phyloP scores from a whole-genome alignment of 1,139 yeast genomes.

The Dujonia santamariae region DNA sequence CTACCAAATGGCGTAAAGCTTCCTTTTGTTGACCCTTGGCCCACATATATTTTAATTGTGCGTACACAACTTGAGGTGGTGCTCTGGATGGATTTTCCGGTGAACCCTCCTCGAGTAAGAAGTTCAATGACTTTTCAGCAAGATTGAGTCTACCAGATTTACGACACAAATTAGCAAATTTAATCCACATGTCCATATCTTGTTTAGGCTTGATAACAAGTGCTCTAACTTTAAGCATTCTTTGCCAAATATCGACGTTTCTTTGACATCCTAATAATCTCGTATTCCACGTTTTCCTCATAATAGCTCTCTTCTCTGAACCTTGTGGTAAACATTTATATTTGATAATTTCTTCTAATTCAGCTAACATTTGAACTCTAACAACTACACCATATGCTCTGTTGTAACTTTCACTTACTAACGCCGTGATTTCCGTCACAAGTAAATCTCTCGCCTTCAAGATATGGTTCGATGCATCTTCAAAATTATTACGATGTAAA shows the following conservation, averaged over 20 bases:
- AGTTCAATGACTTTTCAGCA: conserved; percentile 87
- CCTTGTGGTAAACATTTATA: conserved; percentile 84
- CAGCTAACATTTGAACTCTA: conserved; percentile 95
- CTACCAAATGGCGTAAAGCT: conserved; percentile 81
- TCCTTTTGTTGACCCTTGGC: conserved; percentile 87
- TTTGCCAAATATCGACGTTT: conserved; percentile 97
- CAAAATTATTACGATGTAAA: conserved; percentile 82
- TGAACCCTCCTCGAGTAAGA: conserved; percentile 62
- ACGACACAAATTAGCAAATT: conserved; percentile 93
- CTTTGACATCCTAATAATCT: conserved; percentile 91
- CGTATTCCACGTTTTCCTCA: conserved; percentile 93
- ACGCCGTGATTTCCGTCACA: conserved; percentile 90
- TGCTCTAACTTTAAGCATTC: conserved; percentile 91
- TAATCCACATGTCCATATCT: conserved; percentile 98
- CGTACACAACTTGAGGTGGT: conserved; percentile 95
- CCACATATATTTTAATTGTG: conserved; percentile 96
- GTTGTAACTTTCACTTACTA: conserved; percentile 92
- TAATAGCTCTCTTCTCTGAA: conserved; percentile 70
- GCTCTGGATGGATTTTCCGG: conserved; percentile 70
- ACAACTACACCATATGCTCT: conserved; percentile 97
- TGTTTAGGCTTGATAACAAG: conserved; percentile 92
- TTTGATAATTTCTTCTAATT: conserved; percentile 88
- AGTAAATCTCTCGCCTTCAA: conserved; percentile 81
- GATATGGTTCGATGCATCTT: conserved; percentile 77
- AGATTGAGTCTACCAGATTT: conserved; percentile 89